Conservation (phyloP, 257 asterid genomes). For the Ilex asprella region DNA sequence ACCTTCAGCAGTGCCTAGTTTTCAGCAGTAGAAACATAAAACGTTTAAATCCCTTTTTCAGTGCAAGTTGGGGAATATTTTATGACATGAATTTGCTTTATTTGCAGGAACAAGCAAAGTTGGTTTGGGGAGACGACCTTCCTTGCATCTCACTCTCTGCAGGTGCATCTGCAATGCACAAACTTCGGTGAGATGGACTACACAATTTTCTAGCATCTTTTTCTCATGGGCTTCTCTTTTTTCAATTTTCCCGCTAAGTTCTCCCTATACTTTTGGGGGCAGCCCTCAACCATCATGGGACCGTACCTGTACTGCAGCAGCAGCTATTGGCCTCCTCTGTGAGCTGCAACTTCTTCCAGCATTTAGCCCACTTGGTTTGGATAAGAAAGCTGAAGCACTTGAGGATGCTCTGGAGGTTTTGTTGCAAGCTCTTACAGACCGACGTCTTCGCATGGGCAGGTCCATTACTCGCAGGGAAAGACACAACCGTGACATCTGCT, state of each 20-base stretch:
- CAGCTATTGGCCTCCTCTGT: conserved; percentile 70
- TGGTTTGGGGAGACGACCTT: conserved; percentile 66
- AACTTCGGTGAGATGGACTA: conserved; percentile 44
- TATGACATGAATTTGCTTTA: neutral
- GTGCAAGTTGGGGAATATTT: too few species aligned
- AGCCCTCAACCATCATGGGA: conserved; percentile 99
- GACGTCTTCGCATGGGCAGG: conserved; percentile 79
- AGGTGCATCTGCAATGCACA: conserved; percentile 87
- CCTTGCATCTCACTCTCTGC: conserved; percentile 67
- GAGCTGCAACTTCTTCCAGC: conserved; percentile 68
- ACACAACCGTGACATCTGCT: conserved; percentile 51
- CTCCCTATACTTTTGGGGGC: conserved; percentile 6
- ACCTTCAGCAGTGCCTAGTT: too few species aligned
- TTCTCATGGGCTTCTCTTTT: neutral
- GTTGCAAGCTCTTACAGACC: conserved; percentile 58
- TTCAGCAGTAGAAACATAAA: too few species aligned
- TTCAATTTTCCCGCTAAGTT: neutral
- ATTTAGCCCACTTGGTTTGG: conserved; percentile 44
- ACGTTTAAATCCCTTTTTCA: too few species aligned
- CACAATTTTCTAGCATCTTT: neutral
- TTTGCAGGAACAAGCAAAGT: conserved; percentile 55
- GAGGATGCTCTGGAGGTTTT: conserved; percentile 54
- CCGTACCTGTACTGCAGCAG: conserved; percentile 97
- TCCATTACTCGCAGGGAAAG: conserved; percentile 52
- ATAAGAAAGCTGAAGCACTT: conserved; percentile 54